Base-by-base conservation (phyloP, 1,284 basidiomycete species). In the Cystobasidiaceae sp. region DNA sequence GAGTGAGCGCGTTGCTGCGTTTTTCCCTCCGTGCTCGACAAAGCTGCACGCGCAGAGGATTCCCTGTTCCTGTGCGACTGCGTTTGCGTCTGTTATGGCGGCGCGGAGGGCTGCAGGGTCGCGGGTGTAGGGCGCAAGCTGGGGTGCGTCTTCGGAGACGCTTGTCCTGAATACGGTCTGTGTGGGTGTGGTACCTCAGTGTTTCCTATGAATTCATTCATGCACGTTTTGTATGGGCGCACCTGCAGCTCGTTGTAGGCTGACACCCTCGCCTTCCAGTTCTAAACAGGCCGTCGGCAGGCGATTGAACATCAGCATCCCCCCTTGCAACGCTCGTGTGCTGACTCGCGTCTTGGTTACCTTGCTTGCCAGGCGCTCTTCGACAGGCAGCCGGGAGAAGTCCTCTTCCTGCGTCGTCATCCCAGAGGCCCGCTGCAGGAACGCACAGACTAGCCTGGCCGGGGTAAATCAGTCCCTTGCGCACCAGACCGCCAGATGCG, bases 51-150 rank as follows among this genome's bases (percentile, higher is more conserved):
- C 79, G 73, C 90, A 88, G 78, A 96, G 88, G 21, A 96, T 83
- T 33, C 89, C 96, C 76, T 96, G 97, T 81, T 98, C 96, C 78
- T 99, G 96, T 9, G 96, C 93, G 32, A 97, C 94, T 13, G 89
- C 96, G 78, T 98, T 98, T 0, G 91, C 81, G 75, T 99, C 96
- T 3, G 85, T 85, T 37, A 81, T 88, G 75, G 93, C 90, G 79
- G 87, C 93, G 81, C 88, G 90, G 70, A 96, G 84, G 43, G 86
- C 78, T 75, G 89, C 88, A 8, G 84, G 79, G 70, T 87, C 86
- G 37, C 72, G 71, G 71, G 89, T 77, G 78, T 90, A 97, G 25
- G 90, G 89, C 73, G 85, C 86, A 81, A 99, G 97, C 50, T 89
- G 88, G 55, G 93, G 90, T 81, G 97, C 94, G 69, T 85, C 84